phyloP scores from a whole-genome alignment of 1,139 yeast species.

The Protomyces pachydermus region DNA sequence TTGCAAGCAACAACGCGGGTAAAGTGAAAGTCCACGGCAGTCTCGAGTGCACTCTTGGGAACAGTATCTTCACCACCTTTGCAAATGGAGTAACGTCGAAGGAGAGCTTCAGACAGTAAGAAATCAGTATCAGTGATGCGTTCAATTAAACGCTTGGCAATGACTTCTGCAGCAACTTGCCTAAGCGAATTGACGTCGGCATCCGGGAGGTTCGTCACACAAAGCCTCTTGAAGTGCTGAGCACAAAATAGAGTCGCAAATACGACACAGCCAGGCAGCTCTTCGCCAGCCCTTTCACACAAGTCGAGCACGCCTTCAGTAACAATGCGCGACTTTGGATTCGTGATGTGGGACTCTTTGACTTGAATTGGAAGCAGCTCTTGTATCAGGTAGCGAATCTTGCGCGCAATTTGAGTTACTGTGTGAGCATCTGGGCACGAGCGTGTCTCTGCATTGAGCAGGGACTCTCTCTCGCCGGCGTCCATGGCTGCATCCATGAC shows the following conservation, averaged over 20 bases:
- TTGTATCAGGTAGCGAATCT: slow-evolving; percentile 68
- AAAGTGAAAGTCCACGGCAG: slow-evolving; percentile 20
- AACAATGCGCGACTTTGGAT: slow-evolving; percentile 59
- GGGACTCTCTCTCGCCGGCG: background rate
- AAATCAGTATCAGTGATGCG: slow-evolving; percentile 54
- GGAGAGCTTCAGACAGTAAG: slow-evolving; percentile 68
- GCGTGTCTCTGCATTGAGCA: background rate
- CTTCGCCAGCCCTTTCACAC: slow-evolving; percentile 75
- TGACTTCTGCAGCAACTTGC: slow-evolving; percentile 62
- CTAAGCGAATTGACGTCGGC: slow-evolving; percentile 58
- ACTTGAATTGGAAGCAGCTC: slow-evolving; percentile 61
- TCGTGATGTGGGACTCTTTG: slow-evolving; percentile 48
- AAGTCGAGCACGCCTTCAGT: slow-evolving; percentile 56
- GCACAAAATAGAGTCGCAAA: slow-evolving; percentile 17
- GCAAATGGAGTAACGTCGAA: slow-evolving; percentile 67
- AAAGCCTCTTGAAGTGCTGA: slow-evolving; percentile 15
- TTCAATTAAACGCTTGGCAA: slow-evolving; percentile 69
- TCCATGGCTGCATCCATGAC: background rate
- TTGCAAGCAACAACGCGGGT: slow-evolving; percentile 18
- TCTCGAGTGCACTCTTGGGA: slow-evolving; percentile 31
- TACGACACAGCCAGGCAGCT: slow-evolving; percentile 41
- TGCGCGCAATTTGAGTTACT: slow-evolving; percentile 49
- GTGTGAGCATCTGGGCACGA: slow-evolving; percentile 6
- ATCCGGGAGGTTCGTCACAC: slow-evolving; percentile 49
- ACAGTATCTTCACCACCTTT: slow-evolving; percentile 67